phyloP scores from a whole-genome alignment of 495 filamentous ascomycete genomes.

The Tuber aestivum region DNA sequence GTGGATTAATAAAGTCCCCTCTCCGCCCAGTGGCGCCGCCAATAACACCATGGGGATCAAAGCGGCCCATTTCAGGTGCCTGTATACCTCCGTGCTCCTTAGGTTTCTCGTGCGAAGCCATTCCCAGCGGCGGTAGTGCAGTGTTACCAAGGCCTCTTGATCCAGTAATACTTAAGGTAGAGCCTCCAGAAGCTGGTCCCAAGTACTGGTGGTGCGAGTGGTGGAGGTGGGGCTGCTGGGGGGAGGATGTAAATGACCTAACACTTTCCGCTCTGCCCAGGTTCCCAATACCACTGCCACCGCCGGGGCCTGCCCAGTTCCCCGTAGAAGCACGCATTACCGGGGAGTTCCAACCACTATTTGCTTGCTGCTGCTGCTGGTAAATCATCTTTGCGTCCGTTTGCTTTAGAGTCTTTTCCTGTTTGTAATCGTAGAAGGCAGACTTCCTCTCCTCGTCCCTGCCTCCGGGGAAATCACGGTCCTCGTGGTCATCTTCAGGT shows the following conservation, averaged over 20 bases:
- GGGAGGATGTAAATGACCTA: conserved; percentile 44
- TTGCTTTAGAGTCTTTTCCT: conserved; percentile 82
- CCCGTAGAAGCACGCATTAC: conserved; percentile 52
- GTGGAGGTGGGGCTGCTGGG: conserved; percentile 40
- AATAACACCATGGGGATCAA: conserved; percentile 38
- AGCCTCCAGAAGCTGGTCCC: conserved; percentile 26
- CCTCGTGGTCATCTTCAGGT: conserved; percentile 32
- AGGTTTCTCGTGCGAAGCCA: conserved; percentile 33
- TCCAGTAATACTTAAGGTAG: conserved; percentile 11
- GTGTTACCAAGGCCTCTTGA: conserved; percentile 21
- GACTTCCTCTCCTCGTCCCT: conserved; percentile 38
- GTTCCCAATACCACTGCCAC: conserved; percentile 24
- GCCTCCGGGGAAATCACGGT: conserved; percentile 27
- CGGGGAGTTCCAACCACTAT: conserved; percentile 49
- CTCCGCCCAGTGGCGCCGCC: conserved; percentile 6
- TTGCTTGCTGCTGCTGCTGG: conserved; percentile 68
- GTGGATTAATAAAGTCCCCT: conserved; percentile 12
- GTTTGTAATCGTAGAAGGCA: conserved; percentile 43
- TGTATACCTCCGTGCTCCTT: conserved; percentile 29
- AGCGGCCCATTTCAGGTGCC: conserved; percentile 30
- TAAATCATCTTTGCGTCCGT: conserved; percentile 92
- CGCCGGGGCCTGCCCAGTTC: conserved; percentile 32
- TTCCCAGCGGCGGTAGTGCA: conserved; percentile 14
- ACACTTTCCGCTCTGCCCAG: conserved; percentile 46
- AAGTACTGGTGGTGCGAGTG: conserved; percentile 40